These are phyloP conservation scores for Papiliotrema nemorosa DNA, from an alignment of 1,284 basidiomycete species.

Conservation along the genomic window DNA sequence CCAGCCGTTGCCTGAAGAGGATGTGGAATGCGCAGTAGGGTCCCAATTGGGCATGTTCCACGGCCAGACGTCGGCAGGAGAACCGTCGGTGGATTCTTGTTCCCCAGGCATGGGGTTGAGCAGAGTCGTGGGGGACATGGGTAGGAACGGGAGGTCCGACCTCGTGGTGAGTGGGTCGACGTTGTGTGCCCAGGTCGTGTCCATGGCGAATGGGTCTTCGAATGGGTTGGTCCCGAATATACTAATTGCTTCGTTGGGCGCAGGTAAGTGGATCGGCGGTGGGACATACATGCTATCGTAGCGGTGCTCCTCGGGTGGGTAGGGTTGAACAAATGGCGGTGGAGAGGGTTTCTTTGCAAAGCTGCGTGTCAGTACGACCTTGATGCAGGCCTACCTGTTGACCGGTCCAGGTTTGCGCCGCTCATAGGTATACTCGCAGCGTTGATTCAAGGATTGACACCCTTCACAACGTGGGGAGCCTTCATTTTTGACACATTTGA, in stretches of 20 bases:
- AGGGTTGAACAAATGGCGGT: not conserved
- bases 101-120: slow-evolving; percentile 13
- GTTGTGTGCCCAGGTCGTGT: not conserved
- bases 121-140: slow-evolving; percentile 12
- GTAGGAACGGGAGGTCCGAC: slow-evolving; percentile 7
- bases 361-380: not conserved
- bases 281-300: not conserved
- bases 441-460: slow-evolving; percentile 19
- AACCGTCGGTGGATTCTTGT: slow-evolving; percentile 12
- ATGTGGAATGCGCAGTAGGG: not conserved
- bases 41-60: slow-evolving; percentile 5
- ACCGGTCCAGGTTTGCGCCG: slow-evolving; percentile 28
- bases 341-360: not conserved
- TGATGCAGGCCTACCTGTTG: too few species aligned
- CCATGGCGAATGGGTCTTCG: slow-evolving; percentile 1
- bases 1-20: not conserved
- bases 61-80: slow-evolving; percentile 10
- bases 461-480: slow-evolving; percentile 17
- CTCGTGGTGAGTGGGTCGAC: not conserved
- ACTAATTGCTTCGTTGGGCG: not conserved
- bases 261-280: not conserved
- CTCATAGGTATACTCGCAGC: slow-evolving; percentile 21
- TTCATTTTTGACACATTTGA: slow-evolving; percentile 25
- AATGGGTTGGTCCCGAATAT: not conserved
- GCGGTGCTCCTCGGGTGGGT: not conserved